Base-by-base conservation (phyloP, 129 eudicot species). In the Helianthus annuus region DNA sequence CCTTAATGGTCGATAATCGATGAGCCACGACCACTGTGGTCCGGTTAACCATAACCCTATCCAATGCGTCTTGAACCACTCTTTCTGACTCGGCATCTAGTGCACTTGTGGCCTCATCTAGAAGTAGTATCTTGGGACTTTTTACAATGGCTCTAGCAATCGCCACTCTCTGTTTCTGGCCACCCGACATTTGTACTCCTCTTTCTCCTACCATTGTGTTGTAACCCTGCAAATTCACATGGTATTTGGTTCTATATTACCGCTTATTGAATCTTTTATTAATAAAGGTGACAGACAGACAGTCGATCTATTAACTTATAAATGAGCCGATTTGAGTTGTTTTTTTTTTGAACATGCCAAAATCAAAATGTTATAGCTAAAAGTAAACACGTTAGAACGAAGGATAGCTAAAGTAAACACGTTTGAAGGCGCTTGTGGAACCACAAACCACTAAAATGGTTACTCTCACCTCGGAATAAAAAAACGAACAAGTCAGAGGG, bases 1-100 rank as follows among this genome's bases (percentile, higher is more conserved):
- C 88, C 73, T 85, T 85, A 63, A 90, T 87, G 7, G 93, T 90
- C 10, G 96, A 80, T 65, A 90, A 53, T 48, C 96, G 65, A 39
- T 90, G 96, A 24, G 93, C 96, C 66, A 90, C 96, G n/a, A 90
- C 85, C 1, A 87, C 85, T 2, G 96, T 90, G 0, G 96, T 90
- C 75, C 93, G 75, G 70, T 84, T 76, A 60, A 84, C 85, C 85
- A 90, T 87, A 9, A 87, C 85, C 45, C 73, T 63, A 63, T 86
- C 92, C 10, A 89, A 60, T 1, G 90, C 96, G 5, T 86, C 92
- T 71, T 90, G 93, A 56, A 87, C 96, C 59, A 83, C 79, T 24
- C 86, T 83, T 66, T 90, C 96, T 0, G 96, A 90, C 70, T 90
- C 96, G 0, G 90, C 93, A 74, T 90, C 94, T 66, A 90, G 44